Evolutionary conservation across 176 grass and related monocot genomes (phyloP), one percentile per base, ranked within the genome.

Genomic region (Paspalum notatum): DNA sequence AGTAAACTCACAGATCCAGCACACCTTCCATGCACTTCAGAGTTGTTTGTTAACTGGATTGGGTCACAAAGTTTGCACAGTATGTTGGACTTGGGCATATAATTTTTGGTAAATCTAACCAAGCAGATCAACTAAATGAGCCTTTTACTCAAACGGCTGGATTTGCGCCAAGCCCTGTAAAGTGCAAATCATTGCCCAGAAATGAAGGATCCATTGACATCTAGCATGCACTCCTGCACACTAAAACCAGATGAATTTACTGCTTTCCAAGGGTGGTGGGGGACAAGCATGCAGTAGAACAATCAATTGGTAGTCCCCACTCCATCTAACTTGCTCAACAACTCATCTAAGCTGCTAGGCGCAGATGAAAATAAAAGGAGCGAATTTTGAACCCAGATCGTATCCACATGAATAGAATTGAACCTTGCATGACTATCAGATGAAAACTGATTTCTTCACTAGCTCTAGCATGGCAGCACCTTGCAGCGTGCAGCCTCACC

Each of bases 251-350:
- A 83, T 24, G 13, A 67, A 41, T 45, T 75, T 46, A 8, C 38
- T 15, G 2, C 47, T 43, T 66, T 46, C 39, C 25, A 48, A 15
- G 8, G 48, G 12, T 12, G 20, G 16, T 5, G 51, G 14, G 18
- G 22, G 50, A 38, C 60, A 60, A 22, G 7, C n/a, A n/a, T 48
- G 70, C 49, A 55, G 17, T 37, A 66, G 60, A 83, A 39, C 72
- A 57, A 17, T 62, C 37, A n/a, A 12, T 45, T 47, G 16, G n/a
- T 32, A 32, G 14, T 71, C 32, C 5, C 62, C 3, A 18, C 2
- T 43, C 66, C 44, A 78, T 62, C 54, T 52, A 52, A 68, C n/a
- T 6, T 52, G 27, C 13, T 6, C 11, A 25, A 11, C 9, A 32
- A 62, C n/a, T 45, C 17, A 63, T 53, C 46, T 42, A 83, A 21